Base-by-base conservation (phyloP, 140 eudicot species). In the Oenanthe javanica region DNA sequence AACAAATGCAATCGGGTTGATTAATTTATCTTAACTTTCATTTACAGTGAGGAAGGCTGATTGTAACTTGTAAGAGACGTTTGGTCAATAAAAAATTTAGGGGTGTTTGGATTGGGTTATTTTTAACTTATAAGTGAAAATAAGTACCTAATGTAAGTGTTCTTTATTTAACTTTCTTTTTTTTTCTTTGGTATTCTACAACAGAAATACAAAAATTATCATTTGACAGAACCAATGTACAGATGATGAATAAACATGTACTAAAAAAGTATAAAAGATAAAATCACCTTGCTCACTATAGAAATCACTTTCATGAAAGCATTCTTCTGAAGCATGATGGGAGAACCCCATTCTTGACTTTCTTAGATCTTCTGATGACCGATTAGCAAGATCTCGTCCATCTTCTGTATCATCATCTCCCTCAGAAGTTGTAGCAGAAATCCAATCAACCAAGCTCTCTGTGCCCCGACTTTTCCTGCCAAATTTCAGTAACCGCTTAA, bases 321-420 rank as follows among this genome's bases (percentile, higher is more conserved):
- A 85, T 71, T 93, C 90, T 87, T 96, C 99, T 73, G 88, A 88
- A 83, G 86, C 86, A 70, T 89, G 36, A 31, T 82, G 91, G 15
- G 89, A 85, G 82, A 85, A 89, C 40, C 94, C 97, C 97, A 93
- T 93, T 88, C 98, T 93, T 7, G 99, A 96, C 89, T 94, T 94
- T 80, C 97, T 87, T 70, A 95, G 80, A 83, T 94, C 98, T 50
- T 93, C 99, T 12, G 99, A 95, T 9, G 96, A 89, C 45, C 99
- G 92, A 87, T 89, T 88, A 49, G 91, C 85, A 79, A 77, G 87
- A 78, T 92, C 97, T 72, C 97, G 85, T 69, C 96, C 93, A 87
- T 95, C 99, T 90, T 92, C 97, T 5, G 87, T 83, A 66, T 94
- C 98, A 75, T 94, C 96, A 54, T 94, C 98, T 77, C 98, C 97